phyloP scores from a whole-genome alignment of 139 green algal species.

The Micractinium conductrix region DNA sequence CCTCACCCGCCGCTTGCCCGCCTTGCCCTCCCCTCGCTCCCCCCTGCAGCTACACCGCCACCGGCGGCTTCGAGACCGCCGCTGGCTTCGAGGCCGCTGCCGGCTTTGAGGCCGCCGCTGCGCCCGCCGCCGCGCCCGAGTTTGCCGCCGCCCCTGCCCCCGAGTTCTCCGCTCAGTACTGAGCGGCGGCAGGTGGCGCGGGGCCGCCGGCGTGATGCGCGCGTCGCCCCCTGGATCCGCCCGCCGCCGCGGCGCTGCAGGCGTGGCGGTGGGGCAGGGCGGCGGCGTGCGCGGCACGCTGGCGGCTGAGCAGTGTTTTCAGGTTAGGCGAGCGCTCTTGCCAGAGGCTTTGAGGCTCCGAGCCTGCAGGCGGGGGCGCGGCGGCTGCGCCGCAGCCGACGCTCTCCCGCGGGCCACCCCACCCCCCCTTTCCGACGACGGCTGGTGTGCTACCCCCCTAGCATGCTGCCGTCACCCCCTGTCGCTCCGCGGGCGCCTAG shows the following conservation, averaged over 20 bases:
- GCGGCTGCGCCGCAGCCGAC: not conserved
- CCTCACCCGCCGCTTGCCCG: not conserved
- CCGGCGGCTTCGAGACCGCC: constrained; percentile 35
- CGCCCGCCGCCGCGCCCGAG: constrained; percentile 46
- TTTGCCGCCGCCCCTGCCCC: constrained; percentile 22
- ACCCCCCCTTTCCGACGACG: not conserved
- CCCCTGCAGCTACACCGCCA: constrained; percentile 32
- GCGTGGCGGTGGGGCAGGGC: not conserved
- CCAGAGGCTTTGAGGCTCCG: not conserved
- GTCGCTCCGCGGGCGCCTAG: constrained; percentile 8
- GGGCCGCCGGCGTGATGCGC: not conserved
- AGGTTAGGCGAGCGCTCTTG: too few relatives aligned
- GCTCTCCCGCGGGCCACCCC: not conserved
- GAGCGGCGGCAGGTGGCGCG: not conserved
- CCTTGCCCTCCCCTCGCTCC: constrained; percentile 3
- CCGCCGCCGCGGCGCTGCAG: not conserved
- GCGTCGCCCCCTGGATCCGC: not conserved
- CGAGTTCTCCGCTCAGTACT: constrained; percentile 31
- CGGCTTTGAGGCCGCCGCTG: constrained; percentile 68
- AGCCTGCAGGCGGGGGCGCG: not conserved
- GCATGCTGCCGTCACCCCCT: too few relatives aligned
- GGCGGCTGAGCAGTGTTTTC: not conserved
- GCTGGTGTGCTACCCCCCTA: too few relatives aligned
- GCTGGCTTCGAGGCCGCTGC: constrained; percentile 57
- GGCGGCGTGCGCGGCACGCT: not conserved